A percentile compares a stretch with the other conserved stretches of the same genome.
Conservation (phyloP, 805 yeast species). For the Kurtzmaniella fragi region DNA sequence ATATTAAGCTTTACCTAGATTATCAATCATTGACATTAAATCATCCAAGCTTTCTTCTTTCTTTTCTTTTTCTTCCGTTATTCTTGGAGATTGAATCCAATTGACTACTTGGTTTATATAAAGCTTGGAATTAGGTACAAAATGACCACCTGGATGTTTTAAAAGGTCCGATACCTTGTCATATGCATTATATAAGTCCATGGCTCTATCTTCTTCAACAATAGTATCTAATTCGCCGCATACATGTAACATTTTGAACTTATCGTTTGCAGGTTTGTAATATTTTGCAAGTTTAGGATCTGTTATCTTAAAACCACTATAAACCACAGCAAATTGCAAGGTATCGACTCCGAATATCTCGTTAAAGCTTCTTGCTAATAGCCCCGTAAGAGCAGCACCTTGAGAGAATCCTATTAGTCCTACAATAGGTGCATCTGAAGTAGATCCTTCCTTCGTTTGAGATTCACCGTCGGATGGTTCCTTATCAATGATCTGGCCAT, state of each 20-base stretch:
- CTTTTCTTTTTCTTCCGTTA: constrained; percentile 6
- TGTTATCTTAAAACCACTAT: constrained; percentile 56
- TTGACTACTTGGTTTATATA: constrained; percentile 35
- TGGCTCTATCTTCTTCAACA: constrained; percentile 68
- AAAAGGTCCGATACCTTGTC: constrained; percentile 50
- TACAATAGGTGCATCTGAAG: constrained; percentile 46
- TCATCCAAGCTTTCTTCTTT: constrained; percentile 24
- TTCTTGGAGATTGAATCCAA: constrained; percentile 25
- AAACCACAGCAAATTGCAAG: constrained; percentile 69
- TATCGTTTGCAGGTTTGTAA: constrained; percentile 18
- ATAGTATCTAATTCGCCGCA: constrained; percentile 85
- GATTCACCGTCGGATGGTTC: constrained; percentile 17
- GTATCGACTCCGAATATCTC: constrained; percentile 41
- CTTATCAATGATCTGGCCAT: constrained; percentile 42
- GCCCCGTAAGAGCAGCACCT: constrained; percentile 85
- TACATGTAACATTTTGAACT: constrained; percentile 54
- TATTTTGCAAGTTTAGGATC: constrained; percentile 20
- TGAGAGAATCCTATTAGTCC: constrained; percentile 92
- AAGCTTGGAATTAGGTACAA: constrained; percentile 80
- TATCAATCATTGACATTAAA: constrained; percentile 36
- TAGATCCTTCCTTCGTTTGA: constrained; percentile 13
- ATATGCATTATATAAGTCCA: constrained; percentile 43
- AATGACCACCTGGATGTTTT: constrained; percentile 95
- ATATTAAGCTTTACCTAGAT: constrained; percentile 3
- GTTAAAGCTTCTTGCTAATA: constrained; percentile 56